These are phyloP conservation scores for Salicornia ramosissima DNA, from an alignment of 148 eudicot genomes.

Conservation along the genomic window DNA sequence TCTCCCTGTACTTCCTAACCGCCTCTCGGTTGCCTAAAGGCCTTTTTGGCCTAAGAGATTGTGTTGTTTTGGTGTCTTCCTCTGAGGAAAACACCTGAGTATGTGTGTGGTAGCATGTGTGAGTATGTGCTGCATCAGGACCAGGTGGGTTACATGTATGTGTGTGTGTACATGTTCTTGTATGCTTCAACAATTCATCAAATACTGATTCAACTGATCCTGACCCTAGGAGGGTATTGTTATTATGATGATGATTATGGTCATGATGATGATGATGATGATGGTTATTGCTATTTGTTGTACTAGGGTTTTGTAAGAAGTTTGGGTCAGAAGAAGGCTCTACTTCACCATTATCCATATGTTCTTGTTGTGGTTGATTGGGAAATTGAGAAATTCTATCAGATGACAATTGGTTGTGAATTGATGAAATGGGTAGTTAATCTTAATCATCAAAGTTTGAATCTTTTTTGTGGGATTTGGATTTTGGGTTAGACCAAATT, in stretches of 20 bases:
- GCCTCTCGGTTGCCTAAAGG: slow-evolving; percentile 63
- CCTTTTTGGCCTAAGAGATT: slow-evolving; percentile 25
- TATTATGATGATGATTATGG: not conserved
- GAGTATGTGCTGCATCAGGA: slow-evolving; percentile 51
- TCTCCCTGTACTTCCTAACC: slow-evolving; percentile 66
- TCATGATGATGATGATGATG: not conserved
- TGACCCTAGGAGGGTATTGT: slow-evolving; percentile 14
- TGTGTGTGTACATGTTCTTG: slow-evolving; percentile 53
- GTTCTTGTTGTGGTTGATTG: slow-evolving; percentile 13
- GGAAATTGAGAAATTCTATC: slow-evolving; percentile 20
- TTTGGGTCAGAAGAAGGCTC: slow-evolving; percentile 39
- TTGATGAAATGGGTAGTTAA: not conserved
- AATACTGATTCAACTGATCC: slow-evolving; percentile 35
- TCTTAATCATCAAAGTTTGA: slow-evolving; percentile 3
- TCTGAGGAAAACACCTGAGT: slow-evolving; percentile 39
- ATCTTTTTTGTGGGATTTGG: slow-evolving; percentile 5
- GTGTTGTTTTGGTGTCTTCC: slow-evolving; percentile 23
- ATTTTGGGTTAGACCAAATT: slow-evolving; percentile 4
- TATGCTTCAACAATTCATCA: slow-evolving; percentile 42
- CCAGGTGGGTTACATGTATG: slow-evolving; percentile 68
- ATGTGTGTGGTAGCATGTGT: slow-evolving; percentile 63
- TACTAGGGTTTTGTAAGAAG: slow-evolving; percentile 28
- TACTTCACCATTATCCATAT: slow-evolving; percentile 47
- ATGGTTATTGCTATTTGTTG: slow-evolving; percentile 9
- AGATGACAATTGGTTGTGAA: slow-evolving; percentile 13